Base-by-base conservation (phyloP, 768 basidiomycete genomes). In the Panellus pusillus region DNA sequence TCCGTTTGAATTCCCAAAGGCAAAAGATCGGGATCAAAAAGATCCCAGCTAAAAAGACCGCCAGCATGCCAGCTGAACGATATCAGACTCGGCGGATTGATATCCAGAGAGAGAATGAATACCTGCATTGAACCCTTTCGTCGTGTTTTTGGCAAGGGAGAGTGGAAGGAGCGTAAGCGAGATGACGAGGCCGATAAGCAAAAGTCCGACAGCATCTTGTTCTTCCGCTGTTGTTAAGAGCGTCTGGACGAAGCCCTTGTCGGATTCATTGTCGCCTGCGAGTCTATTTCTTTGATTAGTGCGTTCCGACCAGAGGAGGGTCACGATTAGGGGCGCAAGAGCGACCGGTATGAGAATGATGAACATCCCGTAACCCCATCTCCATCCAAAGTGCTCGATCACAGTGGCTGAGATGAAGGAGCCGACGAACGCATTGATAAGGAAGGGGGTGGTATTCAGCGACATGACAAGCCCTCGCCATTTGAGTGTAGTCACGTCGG, bases 311-410 rank as follows among this genome's bases (percentile, higher is more conserved):
- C 81, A 84, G 18, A 80, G 65, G 9, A 83, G 77, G 8, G 78
- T 79, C 54, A 72, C 42, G 45, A 84, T 81, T 18, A 84, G 74
- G 1, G 83, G 83, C 2, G 72, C 56, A 14, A 84, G 74, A 0
- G 79, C 61, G 6, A 67, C 69, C 0, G 82, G 82, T 15, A 83
- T 70, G 27, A 86, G 69, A 54, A 84, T 79, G 24, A 78, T 77
- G 62, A 84, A 83, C 77, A 81, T 81, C 19, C 74, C 78, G 52
- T 82, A 87, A 29, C 86, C 86, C 86, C 86, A 86, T 66, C 86
- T 68, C 86, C 86, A 87, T 7, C 80, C 79, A 19, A 71, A 68
- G 24, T 66, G 62, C 12, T 62, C 57, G 38, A 78, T 50, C 32
- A 79, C 70, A 54, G 70, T 69, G 7, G 80, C 63, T n/a, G 81